Evolutionary conservation across 2,329 filamentous ascomycete species (phyloP).

Genomic region (Fusarium verticillioides): DNA sequence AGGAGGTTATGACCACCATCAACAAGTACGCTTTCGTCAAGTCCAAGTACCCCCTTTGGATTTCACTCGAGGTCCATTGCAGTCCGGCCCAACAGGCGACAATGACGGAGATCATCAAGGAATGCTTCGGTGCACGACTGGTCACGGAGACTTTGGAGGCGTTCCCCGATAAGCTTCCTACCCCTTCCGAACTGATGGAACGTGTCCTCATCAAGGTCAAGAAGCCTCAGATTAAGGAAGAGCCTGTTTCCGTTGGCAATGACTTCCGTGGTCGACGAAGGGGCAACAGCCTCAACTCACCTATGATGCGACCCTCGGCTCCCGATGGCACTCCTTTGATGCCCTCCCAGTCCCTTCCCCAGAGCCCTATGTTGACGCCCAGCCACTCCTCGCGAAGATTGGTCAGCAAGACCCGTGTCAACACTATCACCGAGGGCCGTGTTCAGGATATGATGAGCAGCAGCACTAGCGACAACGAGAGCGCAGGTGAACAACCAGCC

Average conservation of each 20-base stretch:
- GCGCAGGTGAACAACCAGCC: slow-evolving; percentile 66
- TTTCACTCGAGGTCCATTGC: slow-evolving; percentile 97
- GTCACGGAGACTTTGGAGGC: slow-evolving; percentile 79
- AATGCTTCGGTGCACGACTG: slow-evolving; percentile 83
- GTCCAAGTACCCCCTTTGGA: slow-evolving; percentile 88
- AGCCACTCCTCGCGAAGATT: slow-evolving; percentile 62
- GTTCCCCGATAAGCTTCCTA: slow-evolving; percentile 76
- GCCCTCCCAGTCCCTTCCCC: slow-evolving; percentile 62
- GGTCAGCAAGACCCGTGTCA: slow-evolving; percentile 63
- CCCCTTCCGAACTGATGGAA: slow-evolving; percentile 85
- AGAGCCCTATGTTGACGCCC: slow-evolving; percentile 65
- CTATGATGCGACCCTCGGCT: slow-evolving; percentile 65
- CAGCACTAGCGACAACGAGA: slow-evolving; percentile 84
- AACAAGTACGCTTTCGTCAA: slow-evolving; percentile 93
- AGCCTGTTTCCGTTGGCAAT: slow-evolving; percentile 47
- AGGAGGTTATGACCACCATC: slow-evolving; percentile 91
- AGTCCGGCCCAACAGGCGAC: slow-evolving; percentile 80
- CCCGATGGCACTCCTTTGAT: slow-evolving; percentile 66
- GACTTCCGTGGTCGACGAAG: slow-evolving; percentile 61
- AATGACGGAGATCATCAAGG: slow-evolving; percentile 92
- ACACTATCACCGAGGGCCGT: slow-evolving; percentile 67
- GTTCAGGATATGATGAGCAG: slow-evolving; percentile 67
- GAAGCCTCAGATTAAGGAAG: slow-evolving; percentile 66
- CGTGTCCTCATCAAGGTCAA: slow-evolving; percentile 96
- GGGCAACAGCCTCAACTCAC: slow-evolving; percentile 79